Evolutionary conservation across 2,329 filamentous ascomycete genomes (phyloP), one percentile per base, ranked within the genome.

Genomic region (Pseudogymnoascus sp.): DNA sequence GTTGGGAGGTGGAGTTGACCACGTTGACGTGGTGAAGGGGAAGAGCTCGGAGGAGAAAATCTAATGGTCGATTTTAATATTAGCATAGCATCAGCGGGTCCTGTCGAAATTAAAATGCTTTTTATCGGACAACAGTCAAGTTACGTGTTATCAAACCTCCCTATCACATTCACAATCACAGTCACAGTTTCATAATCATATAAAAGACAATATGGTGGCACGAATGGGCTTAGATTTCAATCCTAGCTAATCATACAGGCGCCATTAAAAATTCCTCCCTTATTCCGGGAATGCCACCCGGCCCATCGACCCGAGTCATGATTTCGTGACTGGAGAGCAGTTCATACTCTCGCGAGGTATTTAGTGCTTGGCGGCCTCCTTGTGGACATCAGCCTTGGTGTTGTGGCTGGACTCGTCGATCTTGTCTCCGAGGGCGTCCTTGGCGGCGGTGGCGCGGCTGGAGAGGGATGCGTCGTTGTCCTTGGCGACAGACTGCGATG

Each of bases 351-450:
- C 48, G 48, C 48, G 48, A 55, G 48, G 35, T 5, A 13, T 66
- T 60, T 18, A 67, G 61, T 21, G 29, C 36, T 39, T 70, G 62
- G 67, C 64, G 68, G 45, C 52, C 58, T 59, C 73, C 77, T 80
- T 80, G 78, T 80, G 77, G 72, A 75, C 76, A 71, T 76, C 74
- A 67, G 76, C 77, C 67, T 76, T 72, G 66, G 70, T 70, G 67
- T 83, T 76, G 74, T 83, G 80, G 72, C 76, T 76, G 66, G 67
- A 63, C 77, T 84, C 75, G 65, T 82, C 75, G 40, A 78, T 52
- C 79, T 84, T 84, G 77, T 84, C 79, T 64, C 68, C 65, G 48
- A 76, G 66, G 60, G 81, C 81, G 66, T 79, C 78, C 70, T 80
- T 75, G 62, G 79, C 81, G 65, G 81, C 82, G 52, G 73, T 75